phyloP scores from a whole-genome alignment of 2,329 filamentous ascomycete genomes.

The Colletotrichum eremochloae region DNA sequence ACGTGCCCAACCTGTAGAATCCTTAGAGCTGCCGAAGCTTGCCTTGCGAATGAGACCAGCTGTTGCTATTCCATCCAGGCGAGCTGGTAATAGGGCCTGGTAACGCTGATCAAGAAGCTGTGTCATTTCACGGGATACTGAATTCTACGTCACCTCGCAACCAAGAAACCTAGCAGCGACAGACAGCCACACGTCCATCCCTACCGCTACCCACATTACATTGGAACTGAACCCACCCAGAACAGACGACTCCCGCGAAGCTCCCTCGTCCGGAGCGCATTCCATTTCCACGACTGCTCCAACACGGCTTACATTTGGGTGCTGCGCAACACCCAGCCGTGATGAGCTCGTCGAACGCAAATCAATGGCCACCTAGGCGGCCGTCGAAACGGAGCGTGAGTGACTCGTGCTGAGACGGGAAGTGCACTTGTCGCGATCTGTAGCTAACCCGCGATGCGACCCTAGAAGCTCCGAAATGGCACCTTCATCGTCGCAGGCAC shows the following conservation, averaged over 20 bases:
- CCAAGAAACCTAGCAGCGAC: neutral
- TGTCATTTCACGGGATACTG: neutral
- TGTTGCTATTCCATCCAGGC: conserved; percentile 12
- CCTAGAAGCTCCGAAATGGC: conserved; percentile 81
- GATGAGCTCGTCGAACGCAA: conserved; percentile 43
- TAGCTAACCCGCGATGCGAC: conserved; percentile 24
- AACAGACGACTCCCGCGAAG: conserved; percentile 7
- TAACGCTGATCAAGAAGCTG: conserved; percentile 2
- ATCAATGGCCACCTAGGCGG: conserved; percentile 57
- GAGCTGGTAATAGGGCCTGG: conserved; percentile 24
- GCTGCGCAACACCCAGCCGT: conserved; percentile 40
- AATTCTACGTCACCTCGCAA: neutral
- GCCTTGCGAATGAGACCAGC: conserved; percentile 20
- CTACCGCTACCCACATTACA: conserved; percentile 14
- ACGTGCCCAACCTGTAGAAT: conserved; percentile 11
- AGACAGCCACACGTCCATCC: conserved; percentile 20
- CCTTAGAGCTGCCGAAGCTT: conserved; percentile 17
- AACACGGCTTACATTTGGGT: conserved; percentile 34
- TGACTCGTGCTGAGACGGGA: conserved; percentile 22
- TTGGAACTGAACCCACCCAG: conserved; percentile 10
- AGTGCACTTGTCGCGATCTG: conserved; percentile 8
- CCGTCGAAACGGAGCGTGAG: conserved; percentile 62
- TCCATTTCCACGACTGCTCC: conserved; percentile 48
- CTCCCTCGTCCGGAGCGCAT: conserved; percentile 41
- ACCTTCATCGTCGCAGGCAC: conserved; percentile 90